Evolutionary conservation across 2,329 filamentous ascomycete species (phyloP), one percentile per base, ranked within the genome.

Genomic region (Aspergillus sp.): DNA sequence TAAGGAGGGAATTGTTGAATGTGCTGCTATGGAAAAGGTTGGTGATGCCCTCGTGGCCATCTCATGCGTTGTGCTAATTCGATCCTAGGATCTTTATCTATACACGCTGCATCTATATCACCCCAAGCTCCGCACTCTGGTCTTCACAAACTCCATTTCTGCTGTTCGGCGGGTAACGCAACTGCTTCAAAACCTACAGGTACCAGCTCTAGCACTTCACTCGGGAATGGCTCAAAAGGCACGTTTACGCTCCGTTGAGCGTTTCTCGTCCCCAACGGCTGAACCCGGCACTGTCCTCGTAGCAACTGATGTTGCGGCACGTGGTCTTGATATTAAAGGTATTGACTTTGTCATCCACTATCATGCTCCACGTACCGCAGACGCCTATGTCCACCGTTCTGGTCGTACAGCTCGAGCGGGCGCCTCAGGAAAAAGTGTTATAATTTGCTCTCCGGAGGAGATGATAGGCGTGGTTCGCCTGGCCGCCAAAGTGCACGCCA

Each of bases 181-280:
- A 0, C 85, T 97, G 69, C 83, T 99, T 2, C 86, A 93, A 65
- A 91, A 90, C 63, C 85, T 99, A 50, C 85, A 88, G 61, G 81
- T 97, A 8, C 86, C 88, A 2, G 89, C 88, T 1, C 80, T 91
- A 11, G 86, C 90, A 0, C 80, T 99, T 0, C 95, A 99, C 75
- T 97, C 92, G 0, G 89, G 92, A 62, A 98, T 99, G 95, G 83
- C 87, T 1, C 95, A 99, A 75, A 98, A 98, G 74, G 93, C 95
- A 3, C 91, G 95, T 44, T 81, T 97, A n/a, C 87, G 93, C 39
- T 93, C 91, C 2, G 84, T 99, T 2, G 95, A 99, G 71, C 89
- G 90, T 41, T 98, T 99, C 76, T 88, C 89, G 1, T 84, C 84
- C 3, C 79, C 85, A 0, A 72, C 76, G 0, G 67, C 74, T 5